Evolutionary conservation across 805 yeast species (phyloP), one percentile per base, ranked within the genome.

Genomic region (Pichia pseudocactophila): DNA sequence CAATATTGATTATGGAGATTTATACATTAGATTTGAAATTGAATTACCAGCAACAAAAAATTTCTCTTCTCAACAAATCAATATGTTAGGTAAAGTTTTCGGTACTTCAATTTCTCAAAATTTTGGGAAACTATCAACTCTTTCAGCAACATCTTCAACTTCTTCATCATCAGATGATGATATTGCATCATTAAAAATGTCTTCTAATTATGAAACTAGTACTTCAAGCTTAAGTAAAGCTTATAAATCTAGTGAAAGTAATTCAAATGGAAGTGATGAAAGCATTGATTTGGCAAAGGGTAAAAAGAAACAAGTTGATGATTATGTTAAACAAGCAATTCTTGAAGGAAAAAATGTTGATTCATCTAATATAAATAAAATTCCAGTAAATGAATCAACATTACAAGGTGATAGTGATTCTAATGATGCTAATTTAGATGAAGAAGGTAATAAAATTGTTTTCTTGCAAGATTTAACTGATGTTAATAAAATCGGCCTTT

Each of bases 11-110:
- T 45, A 39, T 45, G 88, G 89, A 43, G 69, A 80, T 61, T 62
- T 82, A 52, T 68, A 77, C 35, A 62, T 82, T 46, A 70, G 72
- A 50, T 81, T 82, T 56, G 64, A 69, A 17, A 71, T 81, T 36
- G 66, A 66, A 39, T 80, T 77, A 68, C 88, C 89, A 30, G 56
- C 54, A 20, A 53, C 59, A 41, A 57, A 60, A 47, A 68, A 69
- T 36, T 58, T 74, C 26, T 48, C 66, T 16, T 74, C 70, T 49
- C 66, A 63, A 16, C 54, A 57, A 32, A 43, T 52, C 28, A 36
- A 27, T 20, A 20, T 51, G 35, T 36, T 55, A 31, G 38, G 46
- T 33, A 44, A 45, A 31, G 54, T 53, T 1, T 48, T 57, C 34
- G 43, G 44, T 17, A 47, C 53, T 3, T 27, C 34, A 19, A 31